Evolutionary conservation across 805 yeast genomes (phyloP), one percentile per base, ranked within the genome.

Genomic region (Ogataea nitratoaversa): DNA sequence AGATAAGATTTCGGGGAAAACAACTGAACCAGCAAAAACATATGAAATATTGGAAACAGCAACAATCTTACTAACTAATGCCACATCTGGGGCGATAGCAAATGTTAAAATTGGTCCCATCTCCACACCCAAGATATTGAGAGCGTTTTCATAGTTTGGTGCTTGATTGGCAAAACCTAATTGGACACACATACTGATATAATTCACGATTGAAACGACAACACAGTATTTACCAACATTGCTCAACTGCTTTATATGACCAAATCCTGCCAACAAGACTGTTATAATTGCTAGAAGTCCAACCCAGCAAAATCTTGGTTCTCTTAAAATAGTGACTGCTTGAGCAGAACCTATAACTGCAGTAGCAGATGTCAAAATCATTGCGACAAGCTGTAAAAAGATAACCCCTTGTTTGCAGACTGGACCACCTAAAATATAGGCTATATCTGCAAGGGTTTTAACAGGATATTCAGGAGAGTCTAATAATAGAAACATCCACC

Each of bases 21-120:
- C 66, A 45, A 71, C 63, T n/a, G 76, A 71, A 46, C 77, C 78
- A 30, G 76, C 77, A 60, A 69, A 72, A 3, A 74, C 67, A 52
- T 66, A 72, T 16, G 72, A 72, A 45, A 71, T 63, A 50, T 71
- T 71, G 56, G 70, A 62, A 43, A 67, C 52, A 14, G 71, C 71
- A 16, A 56, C 59, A 33, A 68, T 54, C 43, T 61, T 66, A 36
- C 50, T 49, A 33, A 54, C 47, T 37, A 61, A 43, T 11, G 48
- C 29, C 14, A 39, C 42, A 19, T 41, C 36, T 3, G 53, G 47
- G 8, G 50, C 34, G 19, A 49, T 30, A n/a, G 36, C 46, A 30
- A 29, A 42, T 12, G 50, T 44, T 29, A 23, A 30, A 19, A 46
- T 36, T 11, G 17, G 42, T 30, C 20, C 36, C 28, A 34, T 19